Evolutionary conservation across 345 rosid genomes (phyloP).

Genomic region (Eucalyptus pumila): DNA sequence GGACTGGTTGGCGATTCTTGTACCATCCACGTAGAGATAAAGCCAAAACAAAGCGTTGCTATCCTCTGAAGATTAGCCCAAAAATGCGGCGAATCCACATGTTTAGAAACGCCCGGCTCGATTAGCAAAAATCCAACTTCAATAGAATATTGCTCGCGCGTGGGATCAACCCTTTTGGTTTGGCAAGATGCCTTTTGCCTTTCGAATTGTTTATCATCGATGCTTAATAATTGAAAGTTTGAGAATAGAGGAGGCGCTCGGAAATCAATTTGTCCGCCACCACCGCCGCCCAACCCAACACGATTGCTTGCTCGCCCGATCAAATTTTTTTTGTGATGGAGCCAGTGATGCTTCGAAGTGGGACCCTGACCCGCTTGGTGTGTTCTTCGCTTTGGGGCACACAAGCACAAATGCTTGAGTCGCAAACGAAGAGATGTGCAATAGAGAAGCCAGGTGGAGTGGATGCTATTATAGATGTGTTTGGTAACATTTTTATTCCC

Average conservation of each 20-base stretch:
- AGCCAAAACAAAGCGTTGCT: background rate
- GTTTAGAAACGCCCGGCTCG: background rate
- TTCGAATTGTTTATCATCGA: background rate
- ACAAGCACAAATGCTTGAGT: background rate
- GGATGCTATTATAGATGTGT: background rate
- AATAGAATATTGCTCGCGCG: background rate
- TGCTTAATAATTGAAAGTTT: background rate
- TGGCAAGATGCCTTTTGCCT: background rate
- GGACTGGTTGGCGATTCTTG: background rate
- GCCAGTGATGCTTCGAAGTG: background rate
- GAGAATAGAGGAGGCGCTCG: background rate
- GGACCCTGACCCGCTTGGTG: background rate
- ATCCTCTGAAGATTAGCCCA: background rate
- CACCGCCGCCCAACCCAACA: background rate
- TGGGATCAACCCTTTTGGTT: background rate
- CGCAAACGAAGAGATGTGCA: accelerated
- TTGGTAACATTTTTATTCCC: accelerated
- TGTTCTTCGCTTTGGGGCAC: background rate
- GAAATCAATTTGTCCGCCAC: accelerated
- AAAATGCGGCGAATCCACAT: background rate
- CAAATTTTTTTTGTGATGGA: background rate
- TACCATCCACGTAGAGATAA: background rate
- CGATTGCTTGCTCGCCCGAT: background rate
- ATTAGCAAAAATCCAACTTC: background rate
- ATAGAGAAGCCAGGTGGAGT: background rate